phyloP scores from a whole-genome alignment of 2,329 filamentous ascomycete species.

The Pseudogymnoascus sp. region DNA sequence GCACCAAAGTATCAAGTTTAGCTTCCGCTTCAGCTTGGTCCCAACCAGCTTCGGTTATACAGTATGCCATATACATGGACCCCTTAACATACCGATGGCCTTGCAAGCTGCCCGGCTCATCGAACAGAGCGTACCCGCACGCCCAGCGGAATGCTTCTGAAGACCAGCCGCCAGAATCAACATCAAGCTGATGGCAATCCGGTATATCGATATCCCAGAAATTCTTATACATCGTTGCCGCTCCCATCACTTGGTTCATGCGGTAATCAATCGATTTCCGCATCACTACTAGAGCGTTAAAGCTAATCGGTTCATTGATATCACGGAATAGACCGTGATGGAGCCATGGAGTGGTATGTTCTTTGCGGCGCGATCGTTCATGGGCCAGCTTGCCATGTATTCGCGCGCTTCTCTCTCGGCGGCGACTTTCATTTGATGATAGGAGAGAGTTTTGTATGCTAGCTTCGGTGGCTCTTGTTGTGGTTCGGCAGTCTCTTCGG shows the following conservation, averaged over 20 bases:
- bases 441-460: background rate
- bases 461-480: background rate
- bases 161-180: background rate
- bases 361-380: background rate
- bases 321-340: background rate
- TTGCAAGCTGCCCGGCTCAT: background rate
- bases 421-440: background rate
- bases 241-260: background rate
- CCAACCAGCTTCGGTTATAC: background rate
- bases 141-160: background rate
- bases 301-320: background rate
- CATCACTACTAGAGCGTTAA: background rate
- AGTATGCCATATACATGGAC: background rate
- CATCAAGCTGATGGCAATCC: background rate
- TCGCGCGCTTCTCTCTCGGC: background rate
- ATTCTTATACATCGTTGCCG: background rate
- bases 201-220: background rate
- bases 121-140: background rate
- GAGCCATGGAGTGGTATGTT: background rate
- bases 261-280: background rate
- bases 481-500: background rate
- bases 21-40: background rate
- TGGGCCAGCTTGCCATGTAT: background rate
- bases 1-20: background rate
- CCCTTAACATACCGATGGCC: background rate